Conservation (phyloP, 2,329 filamentous ascomycete genomes). For the Truncatella angustata region DNA sequence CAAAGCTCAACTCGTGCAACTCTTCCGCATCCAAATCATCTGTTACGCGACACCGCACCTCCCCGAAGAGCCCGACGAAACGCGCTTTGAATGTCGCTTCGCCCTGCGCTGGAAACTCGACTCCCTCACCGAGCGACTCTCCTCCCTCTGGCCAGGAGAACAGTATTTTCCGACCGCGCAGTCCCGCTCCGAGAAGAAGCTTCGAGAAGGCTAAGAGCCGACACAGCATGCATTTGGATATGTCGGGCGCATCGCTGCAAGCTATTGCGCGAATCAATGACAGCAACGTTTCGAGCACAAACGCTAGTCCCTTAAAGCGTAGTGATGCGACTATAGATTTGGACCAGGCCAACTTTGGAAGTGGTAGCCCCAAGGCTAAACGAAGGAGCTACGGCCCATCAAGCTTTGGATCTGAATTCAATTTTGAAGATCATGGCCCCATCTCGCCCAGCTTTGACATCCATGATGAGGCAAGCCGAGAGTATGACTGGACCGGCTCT, state of each 20-base stretch:
- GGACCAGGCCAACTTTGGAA: conserved; percentile 72
- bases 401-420: conserved; percentile 62
- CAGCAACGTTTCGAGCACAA: conserved; percentile 47
- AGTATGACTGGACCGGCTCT: conserved; percentile 52
- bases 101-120: conserved; percentile 66
- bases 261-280: conserved; percentile 52
- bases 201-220: conserved; percentile 47
- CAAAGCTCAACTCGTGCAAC: conserved; percentile 37
- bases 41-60: conserved; percentile 63
- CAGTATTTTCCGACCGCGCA: conserved; percentile 29
- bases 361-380: conserved; percentile 89
- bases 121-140: conserved; percentile 46
- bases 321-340: conserved; percentile 88
- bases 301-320: conserved; percentile 84
- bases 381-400: conserved; percentile 79
- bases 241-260: conserved; percentile 51
- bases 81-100: conserved; percentile 69
- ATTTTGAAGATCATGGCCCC: conserved; percentile 67
- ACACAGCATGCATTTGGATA: conserved; percentile 57
- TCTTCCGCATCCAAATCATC: conserved; percentile 46
- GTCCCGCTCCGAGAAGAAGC: conserved; percentile 40
- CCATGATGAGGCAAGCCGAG: conserved; percentile 46
- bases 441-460: conserved; percentile 46
- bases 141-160: conserved; percentile 44
- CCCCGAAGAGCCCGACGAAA: conserved; percentile 78